Evolutionary conservation across 2,329 filamentous ascomycete genomes (phyloP).

Genomic region (Lachnellula suecica): DNA sequence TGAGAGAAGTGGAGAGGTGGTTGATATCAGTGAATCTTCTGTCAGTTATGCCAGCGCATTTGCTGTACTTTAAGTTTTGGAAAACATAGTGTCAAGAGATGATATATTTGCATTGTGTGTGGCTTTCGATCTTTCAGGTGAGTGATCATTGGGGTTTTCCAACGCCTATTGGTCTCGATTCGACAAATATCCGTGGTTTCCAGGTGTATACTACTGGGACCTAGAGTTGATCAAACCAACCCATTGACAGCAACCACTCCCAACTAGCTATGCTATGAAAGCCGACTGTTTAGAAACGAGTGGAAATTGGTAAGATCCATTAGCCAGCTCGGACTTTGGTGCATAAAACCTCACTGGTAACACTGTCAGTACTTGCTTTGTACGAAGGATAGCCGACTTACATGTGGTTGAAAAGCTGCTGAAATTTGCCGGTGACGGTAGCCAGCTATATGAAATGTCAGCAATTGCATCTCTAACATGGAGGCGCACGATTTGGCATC

Average conservation of each 20-base stretch:
- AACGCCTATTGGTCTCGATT: too few species aligned
- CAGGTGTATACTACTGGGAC: too few species aligned
- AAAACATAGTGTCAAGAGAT: too few species aligned
- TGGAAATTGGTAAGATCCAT: neutral
- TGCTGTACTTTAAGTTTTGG: conserved; percentile 56
- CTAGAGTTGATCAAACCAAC: too few species aligned
- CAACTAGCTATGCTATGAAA: too few species aligned
- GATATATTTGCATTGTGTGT: too few species aligned
- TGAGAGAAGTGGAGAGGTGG: conserved; percentile 77
- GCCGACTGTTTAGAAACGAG: neutral
- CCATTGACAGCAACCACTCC: too few species aligned
- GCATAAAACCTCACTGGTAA: neutral
- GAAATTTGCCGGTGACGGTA: neutral
- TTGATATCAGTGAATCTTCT: conserved; percentile 69
- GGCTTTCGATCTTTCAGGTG: too few species aligned
- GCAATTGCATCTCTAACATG: neutral
- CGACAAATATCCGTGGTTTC: too few species aligned
- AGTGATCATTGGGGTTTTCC: too few species aligned
- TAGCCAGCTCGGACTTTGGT: neutral
- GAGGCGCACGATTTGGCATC: neutral
- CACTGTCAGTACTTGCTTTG: neutral
- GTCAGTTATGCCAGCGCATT: conserved; percentile 96
- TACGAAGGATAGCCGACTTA: neutral
- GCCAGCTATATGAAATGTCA: neutral
- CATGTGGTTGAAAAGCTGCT: neutral